Percentiles rank a stretch among this genome's conserved stretches.
Evolutionary conservation across 1,284 basidiomycete species (phyloP).

Genomic region (Mixia osmundae): DNA sequence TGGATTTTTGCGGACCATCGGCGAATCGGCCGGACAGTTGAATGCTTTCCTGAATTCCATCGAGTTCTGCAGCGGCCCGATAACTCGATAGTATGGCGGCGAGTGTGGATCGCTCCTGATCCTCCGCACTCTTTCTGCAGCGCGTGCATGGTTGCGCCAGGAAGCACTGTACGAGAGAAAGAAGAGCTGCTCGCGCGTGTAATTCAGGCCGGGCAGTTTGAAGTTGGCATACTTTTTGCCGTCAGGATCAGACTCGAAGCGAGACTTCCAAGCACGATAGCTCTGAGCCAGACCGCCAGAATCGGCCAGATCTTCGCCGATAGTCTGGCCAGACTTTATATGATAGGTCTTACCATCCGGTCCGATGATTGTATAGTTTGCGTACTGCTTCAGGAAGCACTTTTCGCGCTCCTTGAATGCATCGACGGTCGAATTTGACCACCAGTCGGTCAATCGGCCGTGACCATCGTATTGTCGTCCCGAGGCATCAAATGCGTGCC

Average conservation of each 20-base stretch:
- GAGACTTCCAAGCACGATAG: slow-evolving; percentile 22
- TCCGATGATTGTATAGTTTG: slow-evolving; percentile 21
- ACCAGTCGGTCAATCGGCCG: slow-evolving; percentile 42
- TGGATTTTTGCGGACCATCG: no score
- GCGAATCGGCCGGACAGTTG: slow-evolving; percentile 11
- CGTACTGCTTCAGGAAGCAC: slow-evolving; percentile 77
- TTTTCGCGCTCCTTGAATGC: slow-evolving; percentile 61
- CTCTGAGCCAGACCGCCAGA: slow-evolving; percentile 22
- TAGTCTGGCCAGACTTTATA: slow-evolving; percentile 18
- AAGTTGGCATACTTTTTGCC: slow-evolving; percentile 22
- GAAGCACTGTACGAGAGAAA: slow-evolving; percentile 59
- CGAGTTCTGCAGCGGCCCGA: slow-evolving; percentile 17
- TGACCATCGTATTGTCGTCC: slow-evolving; percentile 39
- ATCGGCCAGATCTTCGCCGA: slow-evolving; percentile 45
- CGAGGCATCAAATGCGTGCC: slow-evolving; percentile 83
- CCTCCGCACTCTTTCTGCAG: slow-evolving; percentile 47
- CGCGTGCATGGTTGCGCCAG: no score
- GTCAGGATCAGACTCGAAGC: slow-evolving; percentile 13
- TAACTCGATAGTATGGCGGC: slow-evolving; percentile 5
- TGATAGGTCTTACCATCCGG: slow-evolving; percentile 12
- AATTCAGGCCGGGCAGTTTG: slow-evolving; percentile 52
- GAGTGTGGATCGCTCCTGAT: slow-evolving; percentile 74
- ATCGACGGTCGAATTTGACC: slow-evolving; percentile 58
- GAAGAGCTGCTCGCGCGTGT: slow-evolving; percentile 60
- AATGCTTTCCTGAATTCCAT: slow-evolving; percentile 16